These are phyloP conservation scores for Lipomyces mesembrius DNA, from an alignment of 805 yeast species.

Conservation along the genomic window DNA sequence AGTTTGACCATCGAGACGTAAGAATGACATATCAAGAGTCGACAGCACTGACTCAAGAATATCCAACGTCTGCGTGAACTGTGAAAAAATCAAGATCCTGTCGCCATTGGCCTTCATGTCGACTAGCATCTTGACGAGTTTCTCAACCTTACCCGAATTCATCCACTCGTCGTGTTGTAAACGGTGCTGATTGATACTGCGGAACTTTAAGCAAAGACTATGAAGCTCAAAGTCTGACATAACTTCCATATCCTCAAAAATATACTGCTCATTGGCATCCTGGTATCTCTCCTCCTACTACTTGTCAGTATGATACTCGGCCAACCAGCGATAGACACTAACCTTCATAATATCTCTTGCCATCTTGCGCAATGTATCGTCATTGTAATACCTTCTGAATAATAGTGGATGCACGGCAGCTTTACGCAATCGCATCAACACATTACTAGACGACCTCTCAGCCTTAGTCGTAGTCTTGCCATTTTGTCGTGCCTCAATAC, in stretches of 20 bases:
- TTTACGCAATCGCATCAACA: slow-evolving; percentile 86
- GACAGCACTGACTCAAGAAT: slow-evolving; percentile 78
- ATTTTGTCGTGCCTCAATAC: slow-evolving; percentile 42
- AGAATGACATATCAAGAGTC: slow-evolving; percentile 65
- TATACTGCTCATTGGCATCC: slow-evolving; percentile 75
- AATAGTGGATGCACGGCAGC: slow-evolving; percentile 91
- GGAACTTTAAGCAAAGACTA: slow-evolving; percentile 71
- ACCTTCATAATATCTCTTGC: slow-evolving; percentile 69
- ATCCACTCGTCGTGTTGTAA: slow-evolving; percentile 55
- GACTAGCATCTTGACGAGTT: slow-evolving; percentile 62
- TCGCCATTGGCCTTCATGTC: slow-evolving; percentile 60
- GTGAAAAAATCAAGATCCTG: slow-evolving; percentile 81
- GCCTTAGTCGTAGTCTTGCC: slow-evolving; percentile 42
- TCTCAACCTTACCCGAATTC: slow-evolving; percentile 74
- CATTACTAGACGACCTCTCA: slow-evolving; percentile 61
- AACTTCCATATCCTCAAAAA: slow-evolving; percentile 90
- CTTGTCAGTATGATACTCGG: background rate
- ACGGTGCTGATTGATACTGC: slow-evolving; percentile 61
- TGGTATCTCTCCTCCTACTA: slow-evolving; percentile 66
- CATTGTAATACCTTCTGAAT: slow-evolving; percentile 68
- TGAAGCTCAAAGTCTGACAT: slow-evolving; percentile 93
- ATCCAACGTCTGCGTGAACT: slow-evolving; percentile 91
- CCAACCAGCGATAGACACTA: background rate
- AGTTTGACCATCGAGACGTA: slow-evolving; percentile 92
- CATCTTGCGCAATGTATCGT: slow-evolving; percentile 65